phyloP scores from a whole-genome alignment of 164 flowering plant genomes.

The Sedum album region DNA sequence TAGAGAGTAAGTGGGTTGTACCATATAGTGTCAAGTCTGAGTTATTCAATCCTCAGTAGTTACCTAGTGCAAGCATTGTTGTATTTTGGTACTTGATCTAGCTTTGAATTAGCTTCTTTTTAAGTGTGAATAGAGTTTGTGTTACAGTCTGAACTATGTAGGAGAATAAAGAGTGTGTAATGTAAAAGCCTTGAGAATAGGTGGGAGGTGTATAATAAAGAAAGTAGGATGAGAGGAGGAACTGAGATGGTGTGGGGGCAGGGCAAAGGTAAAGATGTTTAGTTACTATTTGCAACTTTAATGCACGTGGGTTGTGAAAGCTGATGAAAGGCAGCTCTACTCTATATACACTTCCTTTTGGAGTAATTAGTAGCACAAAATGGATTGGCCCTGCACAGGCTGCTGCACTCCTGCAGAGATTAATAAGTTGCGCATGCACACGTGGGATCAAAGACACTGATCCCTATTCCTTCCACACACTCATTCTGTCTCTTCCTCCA shows the following conservation, averaged over 20 bases:
- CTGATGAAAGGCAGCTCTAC: not conserved
- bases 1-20: not conserved
- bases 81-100: no score
- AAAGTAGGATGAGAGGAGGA: not conserved
- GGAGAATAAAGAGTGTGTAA: not conserved
- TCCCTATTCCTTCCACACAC: not conserved
- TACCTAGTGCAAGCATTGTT: no score
- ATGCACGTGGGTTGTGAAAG: conserved; percentile 5
- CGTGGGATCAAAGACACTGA: not conserved
- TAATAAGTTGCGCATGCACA: conserved; percentile 6
- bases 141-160: not conserved
- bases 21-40: not conserved
- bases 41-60: no score
- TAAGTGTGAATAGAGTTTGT: not conserved
- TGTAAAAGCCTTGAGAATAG: not conserved
- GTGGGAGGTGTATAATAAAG: not conserved
- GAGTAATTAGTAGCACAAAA: not conserved
- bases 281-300: not conserved
- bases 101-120: no score
- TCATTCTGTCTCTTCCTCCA: not conserved
- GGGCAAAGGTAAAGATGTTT: not conserved
- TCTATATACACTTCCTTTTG: not conserved
- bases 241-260: not conserved
- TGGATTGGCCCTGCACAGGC: not conserved
- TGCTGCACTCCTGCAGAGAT: no score